A percentile compares a stretch with the other conserved stretches of the same genome.
Evolutionary conservation across 257 asterid genomes (phyloP).

Genomic region (Salvia splendens): DNA sequence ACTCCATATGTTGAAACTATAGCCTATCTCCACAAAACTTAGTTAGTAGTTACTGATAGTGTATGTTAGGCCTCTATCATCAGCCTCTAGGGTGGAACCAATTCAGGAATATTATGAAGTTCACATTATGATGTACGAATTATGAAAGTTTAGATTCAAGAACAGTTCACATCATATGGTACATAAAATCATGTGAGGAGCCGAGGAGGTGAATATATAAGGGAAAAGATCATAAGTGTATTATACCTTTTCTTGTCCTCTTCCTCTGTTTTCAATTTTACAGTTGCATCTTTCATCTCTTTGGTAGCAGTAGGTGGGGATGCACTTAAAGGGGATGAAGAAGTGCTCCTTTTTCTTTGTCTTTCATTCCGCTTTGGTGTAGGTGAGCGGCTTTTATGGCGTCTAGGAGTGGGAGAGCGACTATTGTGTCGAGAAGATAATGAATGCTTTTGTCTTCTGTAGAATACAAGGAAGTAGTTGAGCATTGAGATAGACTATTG

Average conservation of each 20-base stretch:
- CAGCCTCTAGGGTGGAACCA: conserved; percentile 11
- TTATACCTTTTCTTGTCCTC: conserved; percentile 91
- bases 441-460: conserved; percentile 86
- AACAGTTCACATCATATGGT: conserved; percentile 13
- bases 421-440: conserved; percentile 67
- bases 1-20: conserved; percentile 12
- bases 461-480: conserved; percentile 47
- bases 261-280: conserved; percentile 66
- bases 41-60: background rate
- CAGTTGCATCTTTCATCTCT: conserved; percentile 72
- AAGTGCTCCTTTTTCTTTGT: conserved; percentile 60
- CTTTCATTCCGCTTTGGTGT: conserved; percentile 60
- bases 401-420: conserved; percentile 71
- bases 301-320: conserved; percentile 61
- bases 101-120: background rate
- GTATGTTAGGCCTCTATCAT: conserved; percentile 13
- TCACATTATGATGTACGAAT: background rate
- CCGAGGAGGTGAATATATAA: conserved; percentile 16
- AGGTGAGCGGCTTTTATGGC: conserved; percentile 79
- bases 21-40: conserved; percentile 18
- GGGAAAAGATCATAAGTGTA: conserved; percentile 4
- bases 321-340: conserved; percentile 49
- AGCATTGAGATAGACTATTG: conserved; percentile 46
- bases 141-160: background rate
- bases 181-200: conserved; percentile 17